Evolutionary conservation across 1,284 basidiomycete genomes (phyloP).

Genomic region (Ustilago crameri): DNA sequence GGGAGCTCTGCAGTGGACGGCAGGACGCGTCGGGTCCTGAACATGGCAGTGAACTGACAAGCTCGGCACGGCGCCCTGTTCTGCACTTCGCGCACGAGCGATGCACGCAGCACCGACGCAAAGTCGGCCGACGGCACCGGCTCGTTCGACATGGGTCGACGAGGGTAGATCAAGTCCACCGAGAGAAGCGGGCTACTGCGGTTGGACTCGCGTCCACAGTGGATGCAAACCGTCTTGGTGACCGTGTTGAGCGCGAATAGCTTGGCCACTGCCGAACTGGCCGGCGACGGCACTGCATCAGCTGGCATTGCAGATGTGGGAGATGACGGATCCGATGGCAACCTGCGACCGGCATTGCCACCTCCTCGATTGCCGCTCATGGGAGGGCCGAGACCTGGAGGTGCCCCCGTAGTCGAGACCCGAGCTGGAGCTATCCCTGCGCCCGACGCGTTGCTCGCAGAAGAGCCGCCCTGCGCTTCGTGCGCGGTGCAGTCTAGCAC

Average conservation of each 20-base stretch:
- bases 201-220: conserved; percentile 79
- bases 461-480: conserved; percentile 30
- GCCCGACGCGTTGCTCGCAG: not conserved
- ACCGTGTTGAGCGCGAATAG: conserved; percentile 43
- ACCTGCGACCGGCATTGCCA: conserved; percentile 12
- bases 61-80: conserved; percentile 86
- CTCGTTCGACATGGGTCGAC: conserved; percentile 75
- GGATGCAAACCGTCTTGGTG: conserved; percentile 75
- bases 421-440: conserved; percentile 1
- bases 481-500: conserved; percentile 75
- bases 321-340: conserved; percentile 11
- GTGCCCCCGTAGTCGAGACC: conserved; percentile 24
- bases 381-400: conserved; percentile 41
- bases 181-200: conserved; percentile 54
- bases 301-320: conserved; percentile 9
- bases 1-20: conserved; percentile 74
- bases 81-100: conserved; percentile 81
- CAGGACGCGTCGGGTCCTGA: conserved; percentile 77
- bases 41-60: conserved; percentile 71
- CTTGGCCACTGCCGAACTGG: conserved; percentile 19
- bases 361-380: conserved; percentile 37
- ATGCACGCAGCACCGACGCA: conserved; percentile 77
- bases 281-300: conserved; percentile 5
- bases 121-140: conserved; percentile 74
- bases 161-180: conserved; percentile 88